A percentile compares a stretch with the other conserved stretches of the same genome.
Conservation (phyloP, 495 filamentous ascomycete species). For the Penicillium mononematosum region DNA sequence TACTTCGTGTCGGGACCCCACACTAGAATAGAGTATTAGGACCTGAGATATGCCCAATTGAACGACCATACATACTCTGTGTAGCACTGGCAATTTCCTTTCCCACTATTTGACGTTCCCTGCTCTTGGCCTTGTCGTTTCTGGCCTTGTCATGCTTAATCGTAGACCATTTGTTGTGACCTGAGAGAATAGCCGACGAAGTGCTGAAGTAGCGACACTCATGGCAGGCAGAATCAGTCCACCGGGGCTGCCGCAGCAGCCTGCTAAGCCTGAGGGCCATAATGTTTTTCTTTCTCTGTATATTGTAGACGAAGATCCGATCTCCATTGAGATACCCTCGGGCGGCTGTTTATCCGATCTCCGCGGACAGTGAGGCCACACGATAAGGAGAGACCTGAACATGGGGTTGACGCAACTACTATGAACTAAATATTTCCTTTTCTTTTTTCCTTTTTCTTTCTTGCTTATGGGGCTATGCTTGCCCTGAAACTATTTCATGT, state of each 20-base stretch:
- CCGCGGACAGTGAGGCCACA: slow-evolving; percentile 33
- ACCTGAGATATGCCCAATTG: slow-evolving; percentile 4
- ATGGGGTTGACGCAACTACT: slow-evolving; percentile 7
- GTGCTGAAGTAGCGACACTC: slow-evolving; percentile 50
- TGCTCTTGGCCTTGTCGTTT: slow-evolving; percentile 61
- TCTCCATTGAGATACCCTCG: slow-evolving; percentile 22
- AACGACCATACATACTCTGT: slow-evolving; percentile 42
- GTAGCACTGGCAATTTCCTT: slow-evolving; percentile 55
- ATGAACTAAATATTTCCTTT: background rate
- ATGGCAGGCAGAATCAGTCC: slow-evolving; percentile 12
- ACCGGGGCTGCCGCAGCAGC: slow-evolving; percentile 13
- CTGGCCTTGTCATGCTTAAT: slow-evolving; percentile 92
- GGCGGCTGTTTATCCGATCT: slow-evolving; percentile 39
- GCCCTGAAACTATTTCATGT: slow-evolving; percentile 36
- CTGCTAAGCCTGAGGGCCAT: slow-evolving; percentile 23
- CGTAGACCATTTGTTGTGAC: slow-evolving; percentile 91
- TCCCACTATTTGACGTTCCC: slow-evolving; percentile 47
- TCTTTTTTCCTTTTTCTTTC: slow-evolving; percentile 3
- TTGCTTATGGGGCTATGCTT: slow-evolving; percentile 27
- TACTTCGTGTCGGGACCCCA: slow-evolving; percentile 66
- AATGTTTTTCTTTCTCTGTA: background rate
- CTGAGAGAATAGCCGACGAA: slow-evolving; percentile 52
- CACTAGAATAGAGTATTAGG: slow-evolving; percentile 34
- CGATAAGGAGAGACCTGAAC: slow-evolving; percentile 27
- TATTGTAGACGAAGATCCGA: background rate